Base-by-base conservation (phyloP, 495 filamentous ascomycete species). In the Opeltia flavorubescens region DNA sequence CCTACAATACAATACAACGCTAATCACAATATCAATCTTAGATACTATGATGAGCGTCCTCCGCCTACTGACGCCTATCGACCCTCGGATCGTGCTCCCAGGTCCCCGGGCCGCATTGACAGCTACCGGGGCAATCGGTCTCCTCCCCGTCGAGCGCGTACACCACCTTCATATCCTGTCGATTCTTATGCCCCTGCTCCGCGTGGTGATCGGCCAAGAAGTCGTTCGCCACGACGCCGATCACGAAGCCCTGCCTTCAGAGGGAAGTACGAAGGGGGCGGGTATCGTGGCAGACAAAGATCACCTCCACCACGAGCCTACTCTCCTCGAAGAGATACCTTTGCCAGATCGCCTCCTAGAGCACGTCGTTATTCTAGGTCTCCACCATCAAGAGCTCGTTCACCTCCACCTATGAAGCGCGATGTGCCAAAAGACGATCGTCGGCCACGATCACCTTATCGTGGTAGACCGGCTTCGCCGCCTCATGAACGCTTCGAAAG, bases 61-160 rank as follows among this genome's bases (percentile, higher is more conserved):
- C 43, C 67, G 47, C 66, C 69, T n/a, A 68, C 69, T 21, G 71
- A 75, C 53, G 71, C 69, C 45, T 75, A 75, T 60, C 68, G 71
- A 11, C 70, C 71, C 29, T 60, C 59, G 15, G 63, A 66, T 40
- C 60, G 66, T 51, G 39, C 53, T 23, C 57, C 54, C 44, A 59
- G 63, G 24, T 65, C 63, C 18, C 59, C 62, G 21, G 56, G 63
- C 49, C 64, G 68, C 42, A 60, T 57, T 8, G 67, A 66, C 42
- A 51, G 50, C 31, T 66, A 68, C 46, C 60, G 63, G 45, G 56
- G 51, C 18, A 55, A 57, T 44, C 48, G 58, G 41, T 57, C 57
- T 7, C 54, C 58, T 41, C 57, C 52, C 33, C 70, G 70, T 27
- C 50, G 55, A 44, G 49, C 33, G 17, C 52, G 55, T 24, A 50